A percentile compares a stretch with the other conserved stretches of the same genome.
These are phyloP conservation scores for Monilinia aucupariae DNA, from an alignment of 2,329 filamentous ascomycete genomes.

Conservation along the genomic window DNA sequence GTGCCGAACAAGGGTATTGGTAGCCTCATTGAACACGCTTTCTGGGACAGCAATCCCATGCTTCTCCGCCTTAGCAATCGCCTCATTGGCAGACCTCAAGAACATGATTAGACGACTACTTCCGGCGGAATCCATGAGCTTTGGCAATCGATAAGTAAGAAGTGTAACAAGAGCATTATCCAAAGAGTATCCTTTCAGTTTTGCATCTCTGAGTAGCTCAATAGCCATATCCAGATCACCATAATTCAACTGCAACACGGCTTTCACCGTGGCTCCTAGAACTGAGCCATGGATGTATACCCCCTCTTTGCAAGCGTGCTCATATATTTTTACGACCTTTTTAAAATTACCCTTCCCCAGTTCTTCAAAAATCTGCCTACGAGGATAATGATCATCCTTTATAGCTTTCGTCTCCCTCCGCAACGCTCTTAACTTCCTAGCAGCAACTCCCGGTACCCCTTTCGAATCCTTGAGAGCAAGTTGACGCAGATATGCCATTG, in stretches of 20 bases:
- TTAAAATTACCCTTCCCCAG: slow-evolving; percentile 20
- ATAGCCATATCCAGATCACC: slow-evolving; percentile 19
- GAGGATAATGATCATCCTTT: slow-evolving; percentile 17
- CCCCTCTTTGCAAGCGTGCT: slow-evolving; percentile 18
- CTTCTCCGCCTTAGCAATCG: slow-evolving; percentile 24
- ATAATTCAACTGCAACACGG: slow-evolving; percentile 23
- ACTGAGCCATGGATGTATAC: slow-evolving; percentile 18
- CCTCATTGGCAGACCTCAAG: slow-evolving; percentile 16
- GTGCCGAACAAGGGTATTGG: slow-evolving; percentile 26
- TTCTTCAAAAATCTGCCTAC: slow-evolving; percentile 24
- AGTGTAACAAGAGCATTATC: slow-evolving; percentile 23
- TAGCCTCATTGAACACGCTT: slow-evolving; percentile 28
- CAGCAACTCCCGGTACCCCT: background rate
- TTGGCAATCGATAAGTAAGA: slow-evolving; percentile 28
- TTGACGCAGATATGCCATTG: slow-evolving; percentile 24
- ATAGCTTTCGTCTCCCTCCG: background rate
- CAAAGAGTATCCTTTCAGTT: slow-evolving; percentile 23
- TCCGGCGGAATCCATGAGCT: slow-evolving; percentile 10
- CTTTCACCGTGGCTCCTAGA: slow-evolving; percentile 27
- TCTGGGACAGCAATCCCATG: slow-evolving; percentile 24
- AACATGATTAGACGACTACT: slow-evolving; percentile 6
- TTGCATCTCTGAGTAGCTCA: slow-evolving; percentile 26
- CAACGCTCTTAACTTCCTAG: slow-evolving; percentile 11
- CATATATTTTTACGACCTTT: slow-evolving; percentile 29
- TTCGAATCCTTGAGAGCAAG: slow-evolving; percentile 20